Base-by-base conservation (phyloP, 495 filamentous ascomycete species). In the Penicillium argentinense region DNA sequence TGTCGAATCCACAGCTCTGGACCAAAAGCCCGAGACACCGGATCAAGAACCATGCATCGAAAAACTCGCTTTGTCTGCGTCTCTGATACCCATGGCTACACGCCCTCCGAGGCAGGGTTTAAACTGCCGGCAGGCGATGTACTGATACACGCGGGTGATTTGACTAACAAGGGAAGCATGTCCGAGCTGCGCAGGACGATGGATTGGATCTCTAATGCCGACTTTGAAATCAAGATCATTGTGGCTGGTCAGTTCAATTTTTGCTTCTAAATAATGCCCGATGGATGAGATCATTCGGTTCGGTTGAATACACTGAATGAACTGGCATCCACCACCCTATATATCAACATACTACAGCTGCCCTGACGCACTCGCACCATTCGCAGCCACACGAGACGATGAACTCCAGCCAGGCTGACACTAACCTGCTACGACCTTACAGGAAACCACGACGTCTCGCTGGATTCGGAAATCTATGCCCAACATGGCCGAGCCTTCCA, bases 371-470 rank as follows among this genome's bases (percentile, higher is more conserved):
- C n/a, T n/a, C n/a, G n/a, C n/a, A 1, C 32, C 7, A 19, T 21
- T 17, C 32, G 14, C 16, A 21, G 17, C 32, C 3, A 19, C 14
- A 17, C 17, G n/a, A 5, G 7, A n/a, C 32, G 7, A 4, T 19
- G n/a, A n/a, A n/a, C n/a, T n/a, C n/a, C n/a, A n/a, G n/a, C 1
- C 17, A 36, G 32, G 3, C 14, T 7, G 17, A 36, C 14, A 19
- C 3, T 0, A 17, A 36, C 24, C n/a, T 18, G 41, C 39, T 22
- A 40, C 19, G 21, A 27, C n/a, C 21, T 12, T 36, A 56, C 48
- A 88, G 86, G 87, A 18, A 93, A 92, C 57, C 88, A 93, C 57
- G 88, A 93, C 54, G 72, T 91, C 38, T 87, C 85, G 0, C 70
- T 93, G 4, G 87, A 91, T 59, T 45, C 57, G 14, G 54, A 62